phyloP scores from a whole-genome alignment of 208 protist species.

The Crithidia brevicula region DNA sequence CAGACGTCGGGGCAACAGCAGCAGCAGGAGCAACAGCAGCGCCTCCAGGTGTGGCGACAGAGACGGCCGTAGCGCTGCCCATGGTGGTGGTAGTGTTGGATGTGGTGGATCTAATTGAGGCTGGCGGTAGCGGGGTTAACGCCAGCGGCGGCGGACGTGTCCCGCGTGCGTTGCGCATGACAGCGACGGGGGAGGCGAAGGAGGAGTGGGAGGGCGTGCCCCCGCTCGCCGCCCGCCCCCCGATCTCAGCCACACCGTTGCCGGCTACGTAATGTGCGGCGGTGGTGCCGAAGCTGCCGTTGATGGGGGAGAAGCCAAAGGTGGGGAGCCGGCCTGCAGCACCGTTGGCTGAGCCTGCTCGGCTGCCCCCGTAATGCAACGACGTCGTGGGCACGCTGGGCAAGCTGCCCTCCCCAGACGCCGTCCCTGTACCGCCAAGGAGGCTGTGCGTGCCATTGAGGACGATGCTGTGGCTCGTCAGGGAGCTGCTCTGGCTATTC shows the following conservation, averaged over 20 bases:
- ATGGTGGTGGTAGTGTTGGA: background rate
- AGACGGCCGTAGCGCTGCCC: background rate
- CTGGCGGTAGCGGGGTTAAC: conserved; percentile 5
- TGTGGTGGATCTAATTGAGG: too few species aligned
- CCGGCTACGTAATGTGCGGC: background rate
- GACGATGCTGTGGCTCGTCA: conserved; percentile 10
- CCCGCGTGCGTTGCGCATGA: background rate
- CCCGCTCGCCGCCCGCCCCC: background rate
- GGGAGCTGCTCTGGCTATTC: conserved; percentile 15
- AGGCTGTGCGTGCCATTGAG: background rate
- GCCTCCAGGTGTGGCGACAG: background rate
- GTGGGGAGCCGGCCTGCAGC: background rate
- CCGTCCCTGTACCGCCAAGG: background rate
- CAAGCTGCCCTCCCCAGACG: background rate
- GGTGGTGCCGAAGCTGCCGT: background rate
- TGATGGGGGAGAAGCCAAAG: background rate
- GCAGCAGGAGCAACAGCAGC: background rate
- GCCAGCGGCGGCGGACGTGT: conserved; percentile 10
- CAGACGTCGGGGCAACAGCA: background rate
- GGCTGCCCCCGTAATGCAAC: background rate
- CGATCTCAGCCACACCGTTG: background rate
- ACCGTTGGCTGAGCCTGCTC: background rate
- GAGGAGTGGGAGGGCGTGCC: conserved; percentile 7
- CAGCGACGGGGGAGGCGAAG: background rate
- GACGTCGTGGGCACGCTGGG: background rate